Evolutionary conservation across 139 green algal species (phyloP), one percentile per base, ranked within the genome.

Genomic region (Limnomonas spitsbergensis): DNA sequence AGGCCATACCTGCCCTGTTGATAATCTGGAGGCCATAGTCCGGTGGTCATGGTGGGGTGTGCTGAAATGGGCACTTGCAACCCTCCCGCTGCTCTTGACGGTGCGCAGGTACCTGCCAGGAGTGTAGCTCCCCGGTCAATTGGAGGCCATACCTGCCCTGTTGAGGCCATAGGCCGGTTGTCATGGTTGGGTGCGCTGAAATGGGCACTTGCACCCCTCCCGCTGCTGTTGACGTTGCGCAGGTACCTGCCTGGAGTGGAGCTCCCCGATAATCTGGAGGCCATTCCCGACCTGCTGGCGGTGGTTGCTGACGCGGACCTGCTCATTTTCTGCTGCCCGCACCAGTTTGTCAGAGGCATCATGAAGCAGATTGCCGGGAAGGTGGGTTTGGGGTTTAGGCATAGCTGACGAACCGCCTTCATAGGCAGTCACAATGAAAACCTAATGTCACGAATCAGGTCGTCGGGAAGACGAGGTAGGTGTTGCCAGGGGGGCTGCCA

Each of bases 291-390:
- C 39, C 78, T 91, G 40, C 36, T 79, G 40, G 52, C 70, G 31
- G 73, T 83, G 4, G 87, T 90, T 24, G 54, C 24, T 4, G 89
- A 69, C 36, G 86, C 89, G 29, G 80, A 86, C 61, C 40, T 89
- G 32, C 53, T 93, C 24, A 72, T 91, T 4, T 78, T 93, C 6
- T 89, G 83, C 36, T 54, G 72, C 1, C 89, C 89, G 0, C 90
- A 93, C 78, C 87, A 94, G 83, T 93, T 92, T 69, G 79, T 91
- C 31, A 77, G 78, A 52, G 73, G 69, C 56, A 87, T 93, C 53
- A 84, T 79, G 71, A 88, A 87, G 79, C 66, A 87, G 80, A 69
- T 87, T 26, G 77, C 80, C 24, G 82, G 82, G 53, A 79, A 79
- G 39, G 78, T 68, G 69, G 53, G 78, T n/a, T n/a, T n/a, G 14